Conservation (phyloP, 371 early-diverging fungal species). For the Mortierella sp. region DNA sequence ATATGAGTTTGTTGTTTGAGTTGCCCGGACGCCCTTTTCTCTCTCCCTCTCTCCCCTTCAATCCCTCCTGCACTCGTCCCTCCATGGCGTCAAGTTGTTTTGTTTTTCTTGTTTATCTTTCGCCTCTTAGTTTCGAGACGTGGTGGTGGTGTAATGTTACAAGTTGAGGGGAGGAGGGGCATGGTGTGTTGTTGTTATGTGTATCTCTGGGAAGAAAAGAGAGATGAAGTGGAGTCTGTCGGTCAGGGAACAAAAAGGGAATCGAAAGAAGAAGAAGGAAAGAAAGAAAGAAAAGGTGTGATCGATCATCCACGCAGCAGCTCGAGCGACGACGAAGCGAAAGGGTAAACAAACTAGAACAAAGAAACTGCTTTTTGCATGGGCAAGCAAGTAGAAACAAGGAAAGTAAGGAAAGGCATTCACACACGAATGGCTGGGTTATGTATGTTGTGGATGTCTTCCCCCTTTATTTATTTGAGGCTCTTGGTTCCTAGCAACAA, state of each 20-base stretch:
- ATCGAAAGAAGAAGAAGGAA: background rate
- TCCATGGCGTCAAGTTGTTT: background rate
- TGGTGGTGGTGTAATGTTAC: conserved; percentile 4
- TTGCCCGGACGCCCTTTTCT: background rate
- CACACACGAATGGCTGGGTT: background rate
- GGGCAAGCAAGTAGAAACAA: background rate
- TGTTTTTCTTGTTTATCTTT: background rate
- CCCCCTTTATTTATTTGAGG: background rate
- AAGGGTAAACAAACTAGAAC: background rate
- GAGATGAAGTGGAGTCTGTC: background rate
- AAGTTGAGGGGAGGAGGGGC: background rate
- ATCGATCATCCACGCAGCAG: background rate
- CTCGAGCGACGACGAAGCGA: background rate
- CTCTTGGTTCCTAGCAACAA: background rate
- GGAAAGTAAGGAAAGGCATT: background rate
- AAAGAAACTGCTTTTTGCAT: background rate
- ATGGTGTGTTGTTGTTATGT: background rate
- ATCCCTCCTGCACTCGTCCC: background rate
- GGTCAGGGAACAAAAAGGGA: background rate
- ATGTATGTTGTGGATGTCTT: background rate
- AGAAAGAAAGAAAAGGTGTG: background rate
- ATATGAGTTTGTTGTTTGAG: background rate
- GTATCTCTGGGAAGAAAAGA: background rate
- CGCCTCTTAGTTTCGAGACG: background rate
- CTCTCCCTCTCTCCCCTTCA: background rate